Conservation (phyloP, 345 rosid species). For the Trapa incisa region DNA sequence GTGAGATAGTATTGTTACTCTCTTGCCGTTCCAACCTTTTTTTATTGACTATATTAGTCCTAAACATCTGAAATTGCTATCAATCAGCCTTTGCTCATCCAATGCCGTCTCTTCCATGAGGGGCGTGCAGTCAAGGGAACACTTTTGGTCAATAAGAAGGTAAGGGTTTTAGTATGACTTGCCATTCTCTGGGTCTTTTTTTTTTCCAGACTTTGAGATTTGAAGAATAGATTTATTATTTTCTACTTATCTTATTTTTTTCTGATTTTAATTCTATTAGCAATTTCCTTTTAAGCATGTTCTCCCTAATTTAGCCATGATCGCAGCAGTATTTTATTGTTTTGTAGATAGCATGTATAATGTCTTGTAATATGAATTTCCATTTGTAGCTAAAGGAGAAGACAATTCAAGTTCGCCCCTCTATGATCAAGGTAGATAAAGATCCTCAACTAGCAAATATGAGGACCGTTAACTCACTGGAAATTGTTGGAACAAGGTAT, state of each 20-base stretch:
- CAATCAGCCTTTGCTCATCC: constrained; percentile 67
- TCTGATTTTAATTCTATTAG: neutral
- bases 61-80: constrained; percentile 5
- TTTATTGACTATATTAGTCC: neutral
- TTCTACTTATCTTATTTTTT: neutral
- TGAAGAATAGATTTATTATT: neutral
- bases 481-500: constrained; percentile 64
- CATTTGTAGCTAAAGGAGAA: constrained; percentile 22
- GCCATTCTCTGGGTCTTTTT: neutral
- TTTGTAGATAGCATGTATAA: neutral
- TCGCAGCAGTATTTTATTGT: neutral
- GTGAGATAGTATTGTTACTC: neutral
- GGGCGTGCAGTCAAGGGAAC: constrained; percentile 78
- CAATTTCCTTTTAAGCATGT: neutral
- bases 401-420: constrained; percentile 43
- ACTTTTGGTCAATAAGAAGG: constrained; percentile 57
- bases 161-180: constrained; percentile 12
- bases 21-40: neutral
- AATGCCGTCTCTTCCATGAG: constrained; percentile 53
- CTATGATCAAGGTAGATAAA: constrained; percentile 56
- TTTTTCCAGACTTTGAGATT: neutral
- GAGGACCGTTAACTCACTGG: constrained; percentile 33
- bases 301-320: neutral
- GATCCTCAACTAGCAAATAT: constrained; percentile 19
- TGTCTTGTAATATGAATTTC: constrained; percentile 3